Conservation (phyloP, 768 basidiomycete species). For the Trametes cinnabarina region DNA sequence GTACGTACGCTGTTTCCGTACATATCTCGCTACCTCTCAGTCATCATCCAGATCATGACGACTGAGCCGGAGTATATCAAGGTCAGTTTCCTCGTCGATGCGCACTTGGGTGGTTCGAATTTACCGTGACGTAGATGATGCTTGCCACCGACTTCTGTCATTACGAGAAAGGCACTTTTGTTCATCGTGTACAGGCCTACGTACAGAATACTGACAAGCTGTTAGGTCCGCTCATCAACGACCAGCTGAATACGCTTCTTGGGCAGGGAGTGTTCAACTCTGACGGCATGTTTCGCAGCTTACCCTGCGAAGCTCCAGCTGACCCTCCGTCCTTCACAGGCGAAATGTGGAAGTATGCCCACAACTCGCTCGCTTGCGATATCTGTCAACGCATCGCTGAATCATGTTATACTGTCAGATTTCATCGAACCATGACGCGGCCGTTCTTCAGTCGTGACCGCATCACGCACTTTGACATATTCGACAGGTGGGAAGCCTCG, state of each 20-base stretch:
- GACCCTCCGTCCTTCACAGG: constrained; percentile 33
- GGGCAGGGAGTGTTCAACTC: constrained; percentile 62
- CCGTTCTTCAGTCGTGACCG: constrained; percentile 55
- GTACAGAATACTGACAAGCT: constrained; percentile 8
- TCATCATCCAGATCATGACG: constrained; percentile 39
- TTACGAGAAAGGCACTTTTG: constrained; percentile 38
- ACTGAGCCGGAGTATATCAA: constrained; percentile 50
- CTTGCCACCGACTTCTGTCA: constrained; percentile 45
- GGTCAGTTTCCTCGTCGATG: constrained; percentile 17
- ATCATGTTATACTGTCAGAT: constrained; percentile 35
- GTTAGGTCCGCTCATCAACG: constrained; percentile 23
- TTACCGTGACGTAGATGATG: constrained; percentile 32
- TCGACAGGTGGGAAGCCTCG: constrained; percentile 21
- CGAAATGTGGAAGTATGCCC: constrained; percentile 65
- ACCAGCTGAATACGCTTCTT: constrained; percentile 36
- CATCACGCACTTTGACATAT: constrained; percentile 27
- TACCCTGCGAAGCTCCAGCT: background rate
- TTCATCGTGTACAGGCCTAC: constrained; percentile 19
- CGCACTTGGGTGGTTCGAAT: background rate
- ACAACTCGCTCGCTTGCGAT: background rate
- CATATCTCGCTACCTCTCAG: background rate
- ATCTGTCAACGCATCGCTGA: background rate
- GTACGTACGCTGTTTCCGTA: constrained; percentile 21
- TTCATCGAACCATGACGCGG: constrained; percentile 66
- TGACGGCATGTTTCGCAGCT: constrained; percentile 37